phyloP scores from a whole-genome alignment of 805 yeast genomes.

The Diddensiella santjacobensis region DNA sequence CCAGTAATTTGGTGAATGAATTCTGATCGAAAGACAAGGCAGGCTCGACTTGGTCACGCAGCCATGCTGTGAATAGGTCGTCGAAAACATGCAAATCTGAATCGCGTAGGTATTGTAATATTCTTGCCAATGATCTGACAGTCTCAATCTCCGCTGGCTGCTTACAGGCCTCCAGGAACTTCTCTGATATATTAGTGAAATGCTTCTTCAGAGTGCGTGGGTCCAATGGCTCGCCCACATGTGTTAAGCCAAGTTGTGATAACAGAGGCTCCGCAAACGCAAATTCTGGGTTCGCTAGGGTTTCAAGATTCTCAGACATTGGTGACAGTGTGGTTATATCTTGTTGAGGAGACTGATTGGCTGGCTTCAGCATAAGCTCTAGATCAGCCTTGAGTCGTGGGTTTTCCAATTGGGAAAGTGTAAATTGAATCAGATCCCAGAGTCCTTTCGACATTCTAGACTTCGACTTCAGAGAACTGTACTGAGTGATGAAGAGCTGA shows the following conservation, averaged over 20 bases:
- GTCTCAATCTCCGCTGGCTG: constrained; percentile 9
- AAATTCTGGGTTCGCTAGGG: not conserved
- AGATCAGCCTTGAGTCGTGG: constrained; percentile 21
- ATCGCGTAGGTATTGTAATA: constrained; percentile 24
- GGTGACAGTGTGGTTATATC: constrained; percentile 27
- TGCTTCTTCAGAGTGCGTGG: constrained; percentile 10
- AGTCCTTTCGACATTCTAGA: constrained; percentile 22
- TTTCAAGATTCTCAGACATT: constrained; percentile 21
- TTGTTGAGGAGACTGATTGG: constrained; percentile 18
- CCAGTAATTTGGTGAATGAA: constrained; percentile 35
- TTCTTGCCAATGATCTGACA: constrained; percentile 16
- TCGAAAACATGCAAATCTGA: constrained; percentile 20
- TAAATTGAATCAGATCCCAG: constrained; percentile 24
- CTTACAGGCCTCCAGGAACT: constrained; percentile 17
- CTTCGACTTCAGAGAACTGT: constrained; percentile 17
- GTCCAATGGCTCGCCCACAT: constrained; percentile 10
- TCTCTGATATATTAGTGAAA: constrained; percentile 13
- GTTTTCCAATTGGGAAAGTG: constrained; percentile 15
- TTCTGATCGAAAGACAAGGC: constrained; percentile 32
- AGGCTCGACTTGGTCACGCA: constrained; percentile 31
- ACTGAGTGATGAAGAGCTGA: constrained; percentile 19
- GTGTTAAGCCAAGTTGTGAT: constrained; percentile 1
- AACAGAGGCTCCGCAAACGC: constrained; percentile 2
- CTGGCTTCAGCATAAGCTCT: constrained; percentile 20
- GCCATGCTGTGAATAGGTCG: constrained; percentile 25